Conservation (phyloP, 2,329 filamentous ascomycete species). For the Pseudogymnoascus sp. region DNA sequence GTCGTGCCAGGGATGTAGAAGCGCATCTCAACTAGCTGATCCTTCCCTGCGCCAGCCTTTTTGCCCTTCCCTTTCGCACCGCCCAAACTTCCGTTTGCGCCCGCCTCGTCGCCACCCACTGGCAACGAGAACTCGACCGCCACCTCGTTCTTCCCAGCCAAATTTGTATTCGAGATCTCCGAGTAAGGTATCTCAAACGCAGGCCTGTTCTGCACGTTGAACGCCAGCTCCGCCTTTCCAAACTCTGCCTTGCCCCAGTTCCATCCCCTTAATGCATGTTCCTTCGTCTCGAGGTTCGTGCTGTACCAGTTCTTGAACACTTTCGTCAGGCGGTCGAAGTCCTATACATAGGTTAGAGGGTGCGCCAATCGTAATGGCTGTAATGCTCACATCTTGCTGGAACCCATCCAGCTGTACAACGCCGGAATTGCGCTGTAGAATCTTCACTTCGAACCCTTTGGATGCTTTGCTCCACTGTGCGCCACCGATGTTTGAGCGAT, state of each 20-base stretch:
- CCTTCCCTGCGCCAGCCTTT: constrained; percentile 80
- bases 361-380: constrained; percentile 14
- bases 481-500: constrained; percentile 73
- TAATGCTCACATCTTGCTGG: constrained; percentile 60
- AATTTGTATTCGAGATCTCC: constrained; percentile 94
- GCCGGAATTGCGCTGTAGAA: constrained; percentile 74
- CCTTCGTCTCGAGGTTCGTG: constrained; percentile 81
- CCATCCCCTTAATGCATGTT: constrained; percentile 93
- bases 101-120: constrained; percentile 57
- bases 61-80: constrained; percentile 71
- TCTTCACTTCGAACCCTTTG: constrained; percentile 88
- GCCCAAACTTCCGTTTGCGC: constrained; percentile 65
- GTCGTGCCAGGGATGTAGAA: constrained; percentile 95
- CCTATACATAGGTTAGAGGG: constrained; percentile 38
- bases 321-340: constrained; percentile 83
- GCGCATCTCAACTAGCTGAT: constrained; percentile 96
- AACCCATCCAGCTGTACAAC: constrained; percentile 95
- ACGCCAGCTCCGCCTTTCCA: constrained; percentile 85
- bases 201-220: constrained; percentile 94
- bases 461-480: constrained; percentile 94
- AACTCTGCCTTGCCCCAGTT: constrained; percentile 99
- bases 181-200: constrained; percentile 96
- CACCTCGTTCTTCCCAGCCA: constrained; percentile 96
- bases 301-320: constrained; percentile 99
- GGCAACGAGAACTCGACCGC: constrained; percentile 86